phyloP scores from a whole-genome alignment of 129 eudicot species.

The Smallanthus sonchifolius region DNA sequence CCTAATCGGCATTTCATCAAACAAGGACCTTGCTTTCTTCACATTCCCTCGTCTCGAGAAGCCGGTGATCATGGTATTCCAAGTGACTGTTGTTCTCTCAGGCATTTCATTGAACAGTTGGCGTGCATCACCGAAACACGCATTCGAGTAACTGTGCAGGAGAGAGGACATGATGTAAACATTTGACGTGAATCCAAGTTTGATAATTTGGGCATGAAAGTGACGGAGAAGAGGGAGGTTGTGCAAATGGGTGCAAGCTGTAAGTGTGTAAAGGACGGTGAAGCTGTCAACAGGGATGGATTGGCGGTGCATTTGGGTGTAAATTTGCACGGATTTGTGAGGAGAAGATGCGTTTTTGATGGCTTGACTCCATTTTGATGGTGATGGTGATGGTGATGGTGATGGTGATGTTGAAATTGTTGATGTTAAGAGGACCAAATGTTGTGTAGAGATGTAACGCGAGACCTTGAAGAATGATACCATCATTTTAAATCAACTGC shows the following conservation, averaged over 20 bases:
- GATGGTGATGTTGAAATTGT: neutral
- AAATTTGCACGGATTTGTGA: conserved; percentile 38
- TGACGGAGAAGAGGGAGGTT: conserved; percentile 34
- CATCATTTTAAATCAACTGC: too few species aligned
- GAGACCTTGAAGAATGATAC: too few species aligned
- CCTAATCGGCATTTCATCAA: conserved; percentile 50
- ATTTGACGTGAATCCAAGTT: conserved; percentile 46
- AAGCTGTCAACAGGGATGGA: conserved; percentile 37
- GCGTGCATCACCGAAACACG: conserved; percentile 37
- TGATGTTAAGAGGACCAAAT: conserved; percentile 2
- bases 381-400: conserved; percentile 16
- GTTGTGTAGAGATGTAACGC: too few species aligned
- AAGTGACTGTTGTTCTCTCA: conserved; percentile 48
- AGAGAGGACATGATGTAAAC: conserved; percentile 56
- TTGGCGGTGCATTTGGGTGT: conserved; percentile 44
- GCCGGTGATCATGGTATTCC: conserved; percentile 64
- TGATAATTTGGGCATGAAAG: conserved; percentile 53
- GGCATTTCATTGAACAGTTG: conserved; percentile 64
- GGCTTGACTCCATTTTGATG: conserved; percentile 40
- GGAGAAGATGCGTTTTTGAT: conserved; percentile 54
- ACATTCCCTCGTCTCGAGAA: conserved; percentile 34
- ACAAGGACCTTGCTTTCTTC: conserved; percentile 33
- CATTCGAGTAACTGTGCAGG: conserved; percentile 22
- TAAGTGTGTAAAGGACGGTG: conserved; percentile 48
- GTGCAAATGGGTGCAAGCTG: conserved; percentile 41